A percentile compares a stretch with the other conserved stretches of the same genome.
Conservation (phyloP, 2,329 filamentous ascomycete species). For the Venturia aucupariae region DNA sequence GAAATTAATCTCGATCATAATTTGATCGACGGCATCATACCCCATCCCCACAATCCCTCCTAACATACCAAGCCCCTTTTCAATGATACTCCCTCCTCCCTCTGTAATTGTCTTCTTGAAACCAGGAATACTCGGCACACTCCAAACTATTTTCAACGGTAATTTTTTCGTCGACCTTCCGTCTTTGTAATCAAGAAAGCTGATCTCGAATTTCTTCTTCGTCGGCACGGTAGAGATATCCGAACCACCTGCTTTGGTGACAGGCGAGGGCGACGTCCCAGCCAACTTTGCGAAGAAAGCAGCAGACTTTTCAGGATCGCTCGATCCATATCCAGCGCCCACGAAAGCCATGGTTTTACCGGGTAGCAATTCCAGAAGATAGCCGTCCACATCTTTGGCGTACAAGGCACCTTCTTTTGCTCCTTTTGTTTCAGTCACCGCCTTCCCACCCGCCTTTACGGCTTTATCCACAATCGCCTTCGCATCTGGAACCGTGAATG, state of each 20-base stretch:
- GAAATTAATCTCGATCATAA: slow-evolving; percentile 11
- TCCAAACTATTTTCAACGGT: slow-evolving; percentile 11
- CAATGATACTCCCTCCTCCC: background rate
- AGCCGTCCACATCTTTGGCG: slow-evolving; percentile 6
- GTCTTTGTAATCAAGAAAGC: background rate
- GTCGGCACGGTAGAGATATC: background rate
- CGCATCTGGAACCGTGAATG: slow-evolving; percentile 1
- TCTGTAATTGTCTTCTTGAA: slow-evolving; percentile 11
- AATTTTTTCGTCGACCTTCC: background rate
- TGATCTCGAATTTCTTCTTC: background rate
- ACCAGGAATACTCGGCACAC: slow-evolving; percentile 4
- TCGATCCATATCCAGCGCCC: background rate
- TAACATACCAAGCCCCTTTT: background rate
- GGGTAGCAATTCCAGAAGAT: background rate
- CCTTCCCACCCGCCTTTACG: slow-evolving; percentile 7
- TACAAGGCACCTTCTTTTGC: background rate
- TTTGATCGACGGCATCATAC: background rate
- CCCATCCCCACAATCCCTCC: slow-evolving; percentile 5
- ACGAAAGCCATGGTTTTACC: background rate
- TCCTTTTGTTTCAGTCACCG: background rate
- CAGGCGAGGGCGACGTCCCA: background rate
- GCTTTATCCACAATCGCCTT: background rate
- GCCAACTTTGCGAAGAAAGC: slow-evolving; percentile 1
- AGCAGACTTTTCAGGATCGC: background rate
- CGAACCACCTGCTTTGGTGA: background rate